A percentile compares a stretch with the other conserved stretches of the same genome.
Evolutionary conservation across 495 filamentous ascomycete species (phyloP).

Genomic region (Emericellopsis terricola): DNA sequence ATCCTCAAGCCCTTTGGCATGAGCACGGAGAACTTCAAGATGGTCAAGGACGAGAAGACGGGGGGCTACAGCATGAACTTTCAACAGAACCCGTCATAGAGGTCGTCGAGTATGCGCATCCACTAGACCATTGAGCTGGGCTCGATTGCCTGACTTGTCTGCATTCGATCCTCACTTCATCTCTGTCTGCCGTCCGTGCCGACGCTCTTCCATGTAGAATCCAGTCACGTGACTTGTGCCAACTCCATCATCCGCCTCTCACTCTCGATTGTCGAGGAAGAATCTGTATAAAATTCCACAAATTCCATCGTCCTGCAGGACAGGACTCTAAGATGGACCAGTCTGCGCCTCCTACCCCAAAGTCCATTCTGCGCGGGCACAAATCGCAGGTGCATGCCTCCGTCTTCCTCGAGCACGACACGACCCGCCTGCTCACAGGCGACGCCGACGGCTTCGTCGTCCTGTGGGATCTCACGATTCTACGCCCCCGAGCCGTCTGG

Average conservation of each 20-base stretch:
- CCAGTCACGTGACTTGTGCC: no score
- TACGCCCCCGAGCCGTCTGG: conserved; percentile 76
- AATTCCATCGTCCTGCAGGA: no score
- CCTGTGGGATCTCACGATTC: conserved; percentile 67
- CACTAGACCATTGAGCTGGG: no score
- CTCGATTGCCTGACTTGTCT: no score
- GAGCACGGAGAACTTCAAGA: conserved; percentile 83
- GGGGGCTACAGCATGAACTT: conserved; percentile 93
- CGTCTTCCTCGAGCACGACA: conserved; percentile 52
- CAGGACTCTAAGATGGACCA: no score
- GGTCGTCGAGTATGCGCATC: no score
- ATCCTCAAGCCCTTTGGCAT: conserved; percentile 85
- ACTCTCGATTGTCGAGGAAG: no score
- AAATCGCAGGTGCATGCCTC: conserved; percentile 62
- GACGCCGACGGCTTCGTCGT: conserved; percentile 85
- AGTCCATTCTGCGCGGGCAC: conserved; percentile 81
- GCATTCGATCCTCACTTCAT: no score
- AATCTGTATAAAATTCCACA: no score
- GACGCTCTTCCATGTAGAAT: no score
- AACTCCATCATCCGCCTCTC: no score
- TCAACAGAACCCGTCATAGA: neutral
- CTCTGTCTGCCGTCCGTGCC: no score
- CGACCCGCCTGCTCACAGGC: conserved; percentile 62
- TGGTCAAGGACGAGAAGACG: conserved; percentile 74
- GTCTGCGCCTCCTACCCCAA: conserved; percentile 50